Percentiles rank a stretch among this genome's conserved stretches.
Conservation (phyloP, 352 stramenopile genomes). For the Phytophthora hibernalis region DNA sequence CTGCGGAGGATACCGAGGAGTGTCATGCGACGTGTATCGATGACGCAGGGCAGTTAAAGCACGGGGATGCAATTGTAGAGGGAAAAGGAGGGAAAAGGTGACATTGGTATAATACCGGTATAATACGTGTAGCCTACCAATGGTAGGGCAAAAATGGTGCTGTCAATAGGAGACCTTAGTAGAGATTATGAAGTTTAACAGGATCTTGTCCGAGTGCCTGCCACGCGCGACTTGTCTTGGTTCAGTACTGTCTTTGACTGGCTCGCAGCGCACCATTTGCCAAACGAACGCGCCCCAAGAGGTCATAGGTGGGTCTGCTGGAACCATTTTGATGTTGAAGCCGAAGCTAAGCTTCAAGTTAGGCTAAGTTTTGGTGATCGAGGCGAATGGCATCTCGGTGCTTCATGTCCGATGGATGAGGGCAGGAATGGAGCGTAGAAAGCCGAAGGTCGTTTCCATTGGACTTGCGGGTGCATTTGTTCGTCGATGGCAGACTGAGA, state of each 20-base stretch:
- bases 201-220: not conserved
- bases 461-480: not conserved
- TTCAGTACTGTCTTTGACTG: slow-evolving; percentile 3
- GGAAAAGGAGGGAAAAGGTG: too few relatives aligned
- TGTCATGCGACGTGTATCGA: slow-evolving; percentile 32
- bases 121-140: too few relatives aligned
- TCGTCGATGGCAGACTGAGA: not conserved
- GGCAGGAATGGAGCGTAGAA: too few relatives aligned
- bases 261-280: slow-evolving; percentile 1
- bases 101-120: too few relatives aligned
- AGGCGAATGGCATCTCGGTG: not conserved
- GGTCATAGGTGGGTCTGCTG: not conserved
- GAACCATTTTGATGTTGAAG: slow-evolving; percentile 3
- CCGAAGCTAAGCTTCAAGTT: too few relatives aligned
- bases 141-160: not conserved
- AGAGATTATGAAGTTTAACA: not conserved
- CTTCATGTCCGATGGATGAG: too few relatives aligned
- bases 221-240: not conserved
- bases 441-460: not conserved
- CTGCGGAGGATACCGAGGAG: slow-evolving; percentile 19
- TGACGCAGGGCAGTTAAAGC: slow-evolving; percentile 19
- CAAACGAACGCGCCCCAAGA: not conserved
- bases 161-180: slow-evolving; percentile 2
- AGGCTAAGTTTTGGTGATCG: too few relatives aligned
- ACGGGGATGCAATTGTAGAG: slow-evolving; percentile 10